These are phyloP conservation scores for Wickerhamomyces strasburgensis DNA, from an alignment of 805 yeast species.

Conservation along the genomic window DNA sequence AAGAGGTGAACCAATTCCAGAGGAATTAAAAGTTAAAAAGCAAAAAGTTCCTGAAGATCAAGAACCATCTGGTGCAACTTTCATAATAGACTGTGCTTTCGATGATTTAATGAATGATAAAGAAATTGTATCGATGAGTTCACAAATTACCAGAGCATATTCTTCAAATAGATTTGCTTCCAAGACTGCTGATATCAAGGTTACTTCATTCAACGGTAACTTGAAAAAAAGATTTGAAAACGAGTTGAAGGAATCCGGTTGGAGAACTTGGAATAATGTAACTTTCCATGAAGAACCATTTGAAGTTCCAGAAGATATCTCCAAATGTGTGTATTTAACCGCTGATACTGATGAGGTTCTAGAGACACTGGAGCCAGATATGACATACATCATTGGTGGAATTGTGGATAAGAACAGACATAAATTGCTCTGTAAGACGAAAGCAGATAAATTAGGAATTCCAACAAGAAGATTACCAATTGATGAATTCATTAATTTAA, in stretches of 20 bases:
- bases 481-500: slow-evolving; percentile 72
- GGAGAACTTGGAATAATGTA: slow-evolving; percentile 65
- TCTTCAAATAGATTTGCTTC: slow-evolving; percentile 65
- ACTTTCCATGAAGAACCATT: slow-evolving; percentile 34
- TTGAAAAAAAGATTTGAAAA: slow-evolving; percentile 66
- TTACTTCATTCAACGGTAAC: slow-evolving; percentile 62
- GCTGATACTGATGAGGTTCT: slow-evolving; percentile 81
- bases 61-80: slow-evolving; percentile 40
- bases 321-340: slow-evolving; percentile 62
- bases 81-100: slow-evolving; percentile 85
- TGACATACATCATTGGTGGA: slow-evolving; percentile 88
- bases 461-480: slow-evolving; percentile 79
- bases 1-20: slow-evolving; percentile 37
- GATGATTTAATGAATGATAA: slow-evolving; percentile 84
- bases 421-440: slow-evolving; percentile 71
- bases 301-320: slow-evolving; percentile 28
- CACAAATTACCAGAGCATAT: slow-evolving; percentile 79
- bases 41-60: slow-evolving; percentile 37
- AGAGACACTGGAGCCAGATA: slow-evolving; percentile 56
- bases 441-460: slow-evolving; percentile 71
- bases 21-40: slow-evolving; percentile 34
- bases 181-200: slow-evolving; percentile 50
- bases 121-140: slow-evolving; percentile 61
- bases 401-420: slow-evolving; percentile 94
- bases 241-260: slow-evolving; percentile 46